These are phyloP conservation scores for Eucommia ulmoides DNA, from an alignment of 257 asterid species.

Conservation along the genomic window DNA sequence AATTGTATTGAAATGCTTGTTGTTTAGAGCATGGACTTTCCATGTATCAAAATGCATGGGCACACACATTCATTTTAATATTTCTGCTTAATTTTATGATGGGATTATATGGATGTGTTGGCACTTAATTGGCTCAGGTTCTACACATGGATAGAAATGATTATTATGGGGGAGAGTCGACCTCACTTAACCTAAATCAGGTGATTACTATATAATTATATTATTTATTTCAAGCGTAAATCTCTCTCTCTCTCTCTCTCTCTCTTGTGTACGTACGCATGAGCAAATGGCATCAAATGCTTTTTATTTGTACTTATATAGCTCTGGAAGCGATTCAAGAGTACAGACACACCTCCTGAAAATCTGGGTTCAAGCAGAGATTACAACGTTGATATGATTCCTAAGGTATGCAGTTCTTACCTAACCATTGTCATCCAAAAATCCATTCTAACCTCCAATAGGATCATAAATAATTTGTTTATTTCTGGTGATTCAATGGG, in stretches of 20 bases:
- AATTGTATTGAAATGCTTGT: too few relatives aligned
- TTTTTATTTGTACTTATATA: constrained; percentile 4
- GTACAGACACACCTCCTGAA: constrained; percentile 79
- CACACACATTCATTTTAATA: too few relatives aligned
- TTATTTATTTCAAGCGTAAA: neutral
- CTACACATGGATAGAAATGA: constrained; percentile 2
- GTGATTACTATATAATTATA: neutral
- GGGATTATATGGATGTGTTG: too few relatives aligned
- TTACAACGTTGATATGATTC: constrained; percentile 92
- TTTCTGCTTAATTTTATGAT: too few relatives aligned
- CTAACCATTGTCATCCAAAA: neutral
- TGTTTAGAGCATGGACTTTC: too few relatives aligned
- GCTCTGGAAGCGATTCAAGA: constrained; percentile 88
- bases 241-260: too few relatives aligned
- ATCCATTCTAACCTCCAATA: neutral
- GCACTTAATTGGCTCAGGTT: neutral
- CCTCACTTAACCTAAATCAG: neutral
- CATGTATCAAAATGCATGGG: too few relatives aligned
- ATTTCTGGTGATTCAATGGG: neutral
- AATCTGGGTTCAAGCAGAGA: constrained; percentile 86
- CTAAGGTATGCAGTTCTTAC: constrained; percentile 40
- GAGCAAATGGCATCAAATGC: neutral
- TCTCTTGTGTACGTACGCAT: too few relatives aligned
- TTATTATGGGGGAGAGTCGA: constrained; percentile 2
- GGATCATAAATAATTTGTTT: neutral